Evolutionary conservation across 805 yeast species (phyloP), one percentile per base, ranked within the genome.

Genomic region (Metschnikowia koreensis): DNA sequence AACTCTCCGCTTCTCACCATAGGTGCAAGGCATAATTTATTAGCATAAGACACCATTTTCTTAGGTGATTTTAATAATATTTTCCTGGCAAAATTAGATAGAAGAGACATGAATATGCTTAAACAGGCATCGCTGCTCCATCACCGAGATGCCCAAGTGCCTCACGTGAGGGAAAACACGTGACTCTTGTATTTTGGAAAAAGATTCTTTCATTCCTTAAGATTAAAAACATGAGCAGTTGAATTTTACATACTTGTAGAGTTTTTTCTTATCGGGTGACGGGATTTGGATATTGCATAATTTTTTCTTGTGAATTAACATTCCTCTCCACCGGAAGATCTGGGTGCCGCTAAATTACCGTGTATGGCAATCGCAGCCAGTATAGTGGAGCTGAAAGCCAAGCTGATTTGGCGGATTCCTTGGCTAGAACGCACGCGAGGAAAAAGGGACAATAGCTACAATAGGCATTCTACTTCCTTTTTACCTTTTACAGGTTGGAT

Each of bases 1-100:
- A 94, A 80, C 70, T 94, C 99, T 11, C 98, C 97, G 39, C 93
- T 87, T 36, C 99, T 77, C 46, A 93, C 97, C 99, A 93, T 93
- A 0, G 99, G 99, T 0, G 97, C 98, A 38, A 93, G 78, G 17
- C 86, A 96, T 49, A 91, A 69, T 62, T 88, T 89, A 1, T 96
- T 93, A 16, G 81, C 78, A 69, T 83, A 92, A 34, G 80, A 82
- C 5, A 87, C 76, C 89, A 86, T 82, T 29, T 34, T 17, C 33
- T 26, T 34, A 15, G 48, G 17, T 34, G 29, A 12, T 29, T 33
- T 28, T 11, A 44, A 13, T 2, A 10, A 17, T 8, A 16, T 34
- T 15, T 16, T 11, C 16, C 36, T 26, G 11, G 11, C 8, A 1
- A 37, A 11, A n/a, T 16, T 43, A n/a, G 38, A 31, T 12, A 16